Base-by-base conservation (phyloP, 169 alveolate genomes). In the Nephromyces sp. region DNA sequence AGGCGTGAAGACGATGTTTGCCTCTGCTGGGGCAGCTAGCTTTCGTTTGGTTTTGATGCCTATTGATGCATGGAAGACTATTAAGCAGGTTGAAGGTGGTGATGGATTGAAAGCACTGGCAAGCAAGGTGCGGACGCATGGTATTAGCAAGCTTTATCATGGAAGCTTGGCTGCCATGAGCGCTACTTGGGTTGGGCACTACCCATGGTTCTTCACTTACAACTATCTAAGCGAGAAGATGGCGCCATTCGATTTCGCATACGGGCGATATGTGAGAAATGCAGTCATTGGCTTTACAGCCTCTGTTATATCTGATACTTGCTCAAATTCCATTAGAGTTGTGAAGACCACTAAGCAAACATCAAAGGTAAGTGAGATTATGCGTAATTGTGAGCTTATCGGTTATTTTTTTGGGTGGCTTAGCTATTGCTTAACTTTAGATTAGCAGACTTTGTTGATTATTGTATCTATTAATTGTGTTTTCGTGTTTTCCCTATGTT, bases 171-270 rank as follows among this genome's bases (percentile, higher is more conserved):
- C 88, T 15, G 83, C 88, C 32, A 87, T 85, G 66, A 67, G 84
- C 6, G 82, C 82, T 24, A 75, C 82, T 1, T 75, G 82, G 82
- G 82, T 75, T 53, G 94, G 94, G 6, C 94, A 89, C 77, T 89
- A 85, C 87, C 94, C 94, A 52, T 89, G 94, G 94, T 89, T 89
- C 77, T 83, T 83, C 66, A 82, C 88, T 43, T 86, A 84, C 86
- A 89, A 89, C 86, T 84, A 81, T 75, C 73, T 84, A 34, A 82
- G 85, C 70, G 86, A 70, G 52, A 77, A 81, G 52, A 32, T 89
- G 32, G 91, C 90, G 32, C 78, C 78, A 68, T 83, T 82, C 75
- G 79, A 85, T 32, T 70, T 34, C 71, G 66, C 72, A 68, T 75
- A 74, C 51, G 79, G 82, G 35, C 65, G 61, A 25, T 63, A 22